Evolutionary conservation across 192 early-diverging fungal genomes (phyloP).

Genomic region (Umbelopsis sp.): DNA sequence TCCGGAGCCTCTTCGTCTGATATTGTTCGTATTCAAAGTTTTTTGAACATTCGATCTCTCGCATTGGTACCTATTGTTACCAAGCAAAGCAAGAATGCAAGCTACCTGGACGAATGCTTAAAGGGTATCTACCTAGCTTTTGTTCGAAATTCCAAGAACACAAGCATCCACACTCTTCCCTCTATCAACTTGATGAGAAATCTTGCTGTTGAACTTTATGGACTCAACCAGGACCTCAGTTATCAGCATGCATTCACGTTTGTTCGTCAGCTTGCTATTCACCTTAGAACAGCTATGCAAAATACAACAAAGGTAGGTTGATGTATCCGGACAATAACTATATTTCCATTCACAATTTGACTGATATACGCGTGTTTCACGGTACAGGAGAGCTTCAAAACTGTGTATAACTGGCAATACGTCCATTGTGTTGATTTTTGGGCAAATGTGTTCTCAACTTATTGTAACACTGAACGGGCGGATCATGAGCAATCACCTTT

Average conservation of each 20-base stretch:
- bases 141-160: constrained; percentile 74
- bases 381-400: constrained; percentile 75
- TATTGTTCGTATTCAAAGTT: constrained; percentile 74
- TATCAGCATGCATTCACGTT: constrained; percentile 96
- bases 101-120: constrained; percentile 66
- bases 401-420: constrained; percentile 98
- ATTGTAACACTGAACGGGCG: constrained; percentile 43
- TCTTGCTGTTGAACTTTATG: constrained; percentile 89
- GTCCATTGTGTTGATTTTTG: constrained; percentile 91
- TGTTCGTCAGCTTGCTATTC: constrained; percentile 91
- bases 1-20: constrained; percentile 62
- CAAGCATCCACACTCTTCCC: constrained; percentile 78
- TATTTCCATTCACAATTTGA: not conserved
- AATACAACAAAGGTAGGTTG: constrained; percentile 64
- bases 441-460: constrained; percentile 79
- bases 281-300: constrained; percentile 86
- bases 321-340: no score
- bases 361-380: not conserved
- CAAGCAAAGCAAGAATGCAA: constrained; percentile 34
- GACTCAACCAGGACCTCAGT: constrained; percentile 70
- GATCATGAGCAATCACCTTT: constrained; percentile 54
- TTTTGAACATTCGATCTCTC: constrained; percentile 83
- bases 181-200: constrained; percentile 90
- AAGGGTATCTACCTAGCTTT: constrained; percentile 87
- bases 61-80: constrained; percentile 42